Evolutionary conservation across 164 flowering plant genomes (phyloP).

Genomic region (Umbilicus rupestris): DNA sequence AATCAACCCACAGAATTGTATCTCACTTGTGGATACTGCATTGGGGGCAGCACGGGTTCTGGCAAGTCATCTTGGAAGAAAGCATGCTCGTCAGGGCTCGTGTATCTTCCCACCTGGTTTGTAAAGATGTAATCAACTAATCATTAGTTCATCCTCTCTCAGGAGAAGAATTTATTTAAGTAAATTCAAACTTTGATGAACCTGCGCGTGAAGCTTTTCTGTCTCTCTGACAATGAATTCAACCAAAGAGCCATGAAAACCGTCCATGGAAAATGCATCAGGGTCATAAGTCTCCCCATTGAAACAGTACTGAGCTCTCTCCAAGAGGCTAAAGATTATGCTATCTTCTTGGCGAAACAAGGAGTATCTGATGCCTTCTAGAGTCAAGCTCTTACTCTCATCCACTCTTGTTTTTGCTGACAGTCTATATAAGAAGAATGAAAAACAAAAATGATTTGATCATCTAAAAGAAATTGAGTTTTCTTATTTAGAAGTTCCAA

Average conservation of each 20-base stretch:
- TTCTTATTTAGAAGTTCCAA: too few species aligned
- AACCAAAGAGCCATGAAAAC: slow-evolving; percentile 67
- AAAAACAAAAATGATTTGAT: neutral
- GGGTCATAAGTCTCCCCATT: slow-evolving; percentile 66
- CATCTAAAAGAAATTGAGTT: too few species aligned
- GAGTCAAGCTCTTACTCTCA: slow-evolving; percentile 65
- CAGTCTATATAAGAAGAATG: slow-evolving; percentile 28
- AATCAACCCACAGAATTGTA: neutral
- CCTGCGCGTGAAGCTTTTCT: slow-evolving; percentile 89
- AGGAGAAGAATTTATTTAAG: neutral
- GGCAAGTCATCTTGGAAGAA: slow-evolving; percentile 73
- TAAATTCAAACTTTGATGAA: slow-evolving; percentile 11
- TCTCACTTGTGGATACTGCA: slow-evolving; percentile 74
- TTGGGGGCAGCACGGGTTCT: slow-evolving; percentile 68
- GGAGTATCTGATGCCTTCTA: slow-evolving; percentile 62
- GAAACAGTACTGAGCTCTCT: slow-evolving; percentile 73
- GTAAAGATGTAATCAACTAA: neutral
- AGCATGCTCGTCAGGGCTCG: slow-evolving; percentile 94
- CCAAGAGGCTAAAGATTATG: slow-evolving; percentile 78
- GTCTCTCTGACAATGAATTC: slow-evolving; percentile 77
- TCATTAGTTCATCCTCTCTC: neutral
- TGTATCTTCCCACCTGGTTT: slow-evolving; percentile 76
- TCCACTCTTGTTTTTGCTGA: slow-evolving; percentile 50
- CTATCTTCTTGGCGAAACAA: slow-evolving; percentile 91
- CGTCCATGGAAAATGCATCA: slow-evolving; percentile 49